Conservation (phyloP, 768 basidiomycete species). For the Russula compacta region DNA sequence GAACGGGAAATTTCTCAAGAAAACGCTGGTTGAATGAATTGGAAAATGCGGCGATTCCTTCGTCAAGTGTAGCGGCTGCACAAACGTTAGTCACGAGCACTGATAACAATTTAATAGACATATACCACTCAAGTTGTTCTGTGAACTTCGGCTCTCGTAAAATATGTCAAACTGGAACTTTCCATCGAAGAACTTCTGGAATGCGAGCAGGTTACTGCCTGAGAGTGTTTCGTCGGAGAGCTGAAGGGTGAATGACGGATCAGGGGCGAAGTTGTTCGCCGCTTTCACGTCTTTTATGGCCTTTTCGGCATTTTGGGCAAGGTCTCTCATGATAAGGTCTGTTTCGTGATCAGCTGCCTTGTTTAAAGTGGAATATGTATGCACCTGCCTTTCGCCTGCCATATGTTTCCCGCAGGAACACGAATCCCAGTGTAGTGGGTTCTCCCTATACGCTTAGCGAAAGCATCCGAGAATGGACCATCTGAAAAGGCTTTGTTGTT, state of each 20-base stretch:
- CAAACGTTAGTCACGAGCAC: background rate
- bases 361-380: background rate
- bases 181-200: constrained; percentile 82
- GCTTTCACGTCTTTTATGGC: constrained; percentile 47
- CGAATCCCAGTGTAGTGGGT: constrained; percentile 62
- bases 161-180: constrained; percentile 84
- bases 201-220: constrained; percentile 72
- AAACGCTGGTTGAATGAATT: constrained; percentile 60
- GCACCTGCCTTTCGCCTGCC: constrained; percentile 73
- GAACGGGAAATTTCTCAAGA: constrained; percentile 57
- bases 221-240: constrained; percentile 65
- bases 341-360: background rate
- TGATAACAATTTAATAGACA: background rate
- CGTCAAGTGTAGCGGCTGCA: constrained; percentile 54
- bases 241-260: constrained; percentile 72
- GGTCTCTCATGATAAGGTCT: constrained; percentile 58
- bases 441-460: constrained; percentile 55
- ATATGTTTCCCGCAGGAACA: constrained; percentile 54
- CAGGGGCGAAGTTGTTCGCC: constrained; percentile 42
- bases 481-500: constrained; percentile 43
- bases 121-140: constrained; percentile 58
- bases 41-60: constrained; percentile 59
- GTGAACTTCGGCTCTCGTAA: constrained; percentile 68
- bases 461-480: constrained; percentile 50
- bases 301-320: constrained; percentile 49